Evolutionary conservation across 805 yeast genomes (phyloP).

Genomic region (Kodamaea sagamina): DNA sequence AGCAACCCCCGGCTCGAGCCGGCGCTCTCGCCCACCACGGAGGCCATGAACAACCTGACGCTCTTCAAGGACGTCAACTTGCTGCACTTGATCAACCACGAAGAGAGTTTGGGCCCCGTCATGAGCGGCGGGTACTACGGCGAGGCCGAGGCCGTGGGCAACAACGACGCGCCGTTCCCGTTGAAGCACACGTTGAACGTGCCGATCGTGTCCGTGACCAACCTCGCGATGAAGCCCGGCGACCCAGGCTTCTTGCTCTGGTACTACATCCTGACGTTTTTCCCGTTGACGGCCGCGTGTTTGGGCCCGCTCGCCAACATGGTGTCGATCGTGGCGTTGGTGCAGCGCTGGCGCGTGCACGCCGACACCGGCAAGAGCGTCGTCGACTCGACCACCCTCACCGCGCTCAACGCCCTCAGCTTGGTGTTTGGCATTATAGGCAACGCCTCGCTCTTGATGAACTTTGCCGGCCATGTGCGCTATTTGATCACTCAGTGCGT

Average conservation of each 20-base stretch:
- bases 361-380: constrained; percentile 24
- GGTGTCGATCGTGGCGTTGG: constrained; percentile 69
- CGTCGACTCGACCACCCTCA: constrained; percentile 44
- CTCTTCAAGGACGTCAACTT: constrained; percentile 8
- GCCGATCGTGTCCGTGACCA: constrained; percentile 33
- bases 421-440: constrained; percentile 66
- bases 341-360: constrained; percentile 62
- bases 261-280: constrained; percentile 66
- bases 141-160: constrained; percentile 4
- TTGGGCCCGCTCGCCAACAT: constrained; percentile 78
- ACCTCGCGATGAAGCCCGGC: constrained; percentile 38
- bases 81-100: constrained; percentile 3
- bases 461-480: constrained; percentile 59
- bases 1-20: background rate
- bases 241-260: constrained; percentile 47
- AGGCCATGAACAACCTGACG: background rate
- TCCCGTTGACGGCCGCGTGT: constrained; percentile 78
- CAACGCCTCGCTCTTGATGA: constrained; percentile 67
- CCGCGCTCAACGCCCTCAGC: constrained; percentile 61
- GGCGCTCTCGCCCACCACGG: background rate
- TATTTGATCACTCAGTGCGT: constrained; percentile 64
- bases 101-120: constrained; percentile 5
- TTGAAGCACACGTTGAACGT: constrained; percentile 34
- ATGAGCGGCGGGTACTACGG: constrained; percentile 8
- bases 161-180: constrained; percentile 16